These are phyloP conservation scores for Ganoderma meredithae DNA, from an alignment of 1,284 basidiomycete genomes.

Conservation along the genomic window DNA sequence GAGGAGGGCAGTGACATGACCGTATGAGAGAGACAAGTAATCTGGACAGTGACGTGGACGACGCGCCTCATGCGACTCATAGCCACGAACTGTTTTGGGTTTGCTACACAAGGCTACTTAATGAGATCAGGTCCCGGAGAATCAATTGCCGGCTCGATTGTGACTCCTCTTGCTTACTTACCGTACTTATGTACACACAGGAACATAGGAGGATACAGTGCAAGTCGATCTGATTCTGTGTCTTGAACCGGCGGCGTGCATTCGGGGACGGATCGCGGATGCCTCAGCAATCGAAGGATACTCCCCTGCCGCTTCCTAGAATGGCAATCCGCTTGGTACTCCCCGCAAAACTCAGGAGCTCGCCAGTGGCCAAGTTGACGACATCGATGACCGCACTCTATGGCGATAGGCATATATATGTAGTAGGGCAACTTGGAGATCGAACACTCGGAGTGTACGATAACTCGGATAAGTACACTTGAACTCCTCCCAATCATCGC, in stretches of 20 bases:
- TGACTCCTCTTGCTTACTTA: neutral
- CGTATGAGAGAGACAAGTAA: neutral
- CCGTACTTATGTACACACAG: neutral
- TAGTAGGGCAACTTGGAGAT: no score
- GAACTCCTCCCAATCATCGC: neutral
- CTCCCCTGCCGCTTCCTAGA: neutral
- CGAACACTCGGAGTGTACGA: no score
- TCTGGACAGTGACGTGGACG: neutral
- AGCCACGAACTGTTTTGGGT: neutral
- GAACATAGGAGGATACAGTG: neutral
- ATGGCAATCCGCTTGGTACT: neutral
- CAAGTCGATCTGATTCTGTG: neutral
- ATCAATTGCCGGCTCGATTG: neutral
- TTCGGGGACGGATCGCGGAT: neutral
- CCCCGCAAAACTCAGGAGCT: neutral
- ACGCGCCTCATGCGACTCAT: neutral
- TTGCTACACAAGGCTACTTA: neutral
- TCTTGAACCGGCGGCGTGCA: neutral
- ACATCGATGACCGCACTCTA: constrained; percentile 9
- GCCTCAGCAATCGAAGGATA: neutral
- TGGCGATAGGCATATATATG: neutral
- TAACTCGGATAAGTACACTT: no score
- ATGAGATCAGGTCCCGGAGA: neutral
- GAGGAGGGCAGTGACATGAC: neutral
- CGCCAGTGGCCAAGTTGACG: neutral